Conservation (phyloP, 805 yeast genomes). For the Brettanomyces sp. region DNA sequence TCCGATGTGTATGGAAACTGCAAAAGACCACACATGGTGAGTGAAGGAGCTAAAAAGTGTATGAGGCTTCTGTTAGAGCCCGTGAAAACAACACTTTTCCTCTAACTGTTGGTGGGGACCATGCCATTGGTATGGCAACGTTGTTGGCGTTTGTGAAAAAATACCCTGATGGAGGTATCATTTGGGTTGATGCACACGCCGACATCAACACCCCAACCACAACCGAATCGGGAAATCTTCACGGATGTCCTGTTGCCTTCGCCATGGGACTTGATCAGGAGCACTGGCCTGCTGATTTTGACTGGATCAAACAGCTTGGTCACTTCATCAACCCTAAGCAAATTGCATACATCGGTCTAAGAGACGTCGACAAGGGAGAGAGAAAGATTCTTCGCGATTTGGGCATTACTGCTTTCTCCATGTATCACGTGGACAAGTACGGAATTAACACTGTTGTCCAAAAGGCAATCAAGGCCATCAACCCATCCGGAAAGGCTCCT, state of each 20-base stretch:
- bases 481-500: slow-evolving; percentile 63
- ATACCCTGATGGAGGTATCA: slow-evolving; percentile 78
- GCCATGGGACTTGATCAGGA: slow-evolving; percentile 70
- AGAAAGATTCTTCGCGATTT: slow-evolving; percentile 60
- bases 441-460: slow-evolving; percentile 89
- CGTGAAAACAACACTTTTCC: slow-evolving; percentile 49
- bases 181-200: slow-evolving; percentile 98
- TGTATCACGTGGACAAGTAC: slow-evolving; percentile 92
- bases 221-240: slow-evolving; percentile 83
- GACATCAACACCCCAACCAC: slow-evolving; percentile 85
- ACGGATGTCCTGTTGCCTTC: slow-evolving; percentile 94
- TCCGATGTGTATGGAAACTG: slow-evolving; percentile 45
- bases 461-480: slow-evolving; percentile 75
- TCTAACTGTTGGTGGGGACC: slow-evolving; percentile 92
- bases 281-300: slow-evolving; percentile 60
- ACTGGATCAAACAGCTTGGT: slow-evolving; percentile 50
- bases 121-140: slow-evolving; percentile 91
- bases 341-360: slow-evolving; percentile 85
- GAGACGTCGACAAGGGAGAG: slow-evolving; percentile 89
- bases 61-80: slow-evolving; percentile 46
- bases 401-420: slow-evolving; percentile 77
- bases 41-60: slow-evolving; percentile 60
- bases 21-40: slow-evolving; percentile 72
- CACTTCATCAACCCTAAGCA: slow-evolving; percentile 59
- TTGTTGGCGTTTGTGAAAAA: slow-evolving; percentile 72